Evolutionary conservation across 1,284 basidiomycete species (phyloP), one percentile per base, ranked within the genome.

Genomic region (Ceratobasidium sp.): DNA sequence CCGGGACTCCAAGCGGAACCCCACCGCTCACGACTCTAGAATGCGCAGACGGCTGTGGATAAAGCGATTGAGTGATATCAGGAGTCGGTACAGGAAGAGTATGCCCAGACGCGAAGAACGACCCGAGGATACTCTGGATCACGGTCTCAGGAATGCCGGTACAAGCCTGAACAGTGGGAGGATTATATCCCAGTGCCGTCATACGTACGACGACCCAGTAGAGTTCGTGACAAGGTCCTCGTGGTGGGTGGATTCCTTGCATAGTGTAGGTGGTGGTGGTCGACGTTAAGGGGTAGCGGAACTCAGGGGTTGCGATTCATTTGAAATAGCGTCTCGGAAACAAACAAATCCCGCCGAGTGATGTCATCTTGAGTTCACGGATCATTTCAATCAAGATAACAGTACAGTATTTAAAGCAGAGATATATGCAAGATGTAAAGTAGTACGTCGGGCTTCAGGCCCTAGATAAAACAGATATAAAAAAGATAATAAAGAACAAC

Each of bases 101-200:
- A 38, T 62, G 42, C 38, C 59, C 59, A 42, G 59, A 23, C 28
- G 59, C 59, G 38, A 20, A 42, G 17, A 62, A 62, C 10, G 59
- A 20, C 7, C 20, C 42, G 10, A 62, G 33, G 17, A 38, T 62
- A 9, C 42, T 38, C 33, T 62, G 59, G 20, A 62, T 20, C n/a
- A 17, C 20, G 59, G 6, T 4, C n/a, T 20, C 59, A 1, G 59
- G 38, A 42, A 62, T 20, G 42, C 59, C 59, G 3, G 38, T 62
- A 38, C 59, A 62, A 33, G 38, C 38, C 10, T 33, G 5, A 20
- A 62, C 42, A 7, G 59, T 62, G 2, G 33, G 42, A 7, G 59
- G 59, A 42, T 62, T 13, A n/a, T 62, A 62, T 62, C 59, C 59
- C n/a, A 62, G 59, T 7, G 59, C 59, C 1, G 38, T 38, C 59